Base-by-base conservation (phyloP, 1,139 yeast genomes). In the Pneumocystis carinii region DNA sequence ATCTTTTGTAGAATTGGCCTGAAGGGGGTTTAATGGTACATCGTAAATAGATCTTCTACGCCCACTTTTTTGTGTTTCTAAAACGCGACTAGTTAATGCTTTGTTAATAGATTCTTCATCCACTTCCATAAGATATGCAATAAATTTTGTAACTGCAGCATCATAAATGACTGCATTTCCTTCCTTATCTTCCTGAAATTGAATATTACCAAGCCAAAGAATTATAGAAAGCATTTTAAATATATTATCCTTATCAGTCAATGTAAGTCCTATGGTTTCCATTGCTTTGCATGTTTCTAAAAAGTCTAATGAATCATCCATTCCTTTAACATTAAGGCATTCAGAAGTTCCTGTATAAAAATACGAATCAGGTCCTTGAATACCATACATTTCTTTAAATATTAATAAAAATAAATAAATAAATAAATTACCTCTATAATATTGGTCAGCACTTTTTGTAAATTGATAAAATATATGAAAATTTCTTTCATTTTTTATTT, bases 401-500 rank as follows among this genome's bases (percentile, higher is more conserved):
- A 24, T 57, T 19, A 57, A 24, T 19, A 19, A 57, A 57, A 37
- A 29, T 14, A 27, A 37, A 19, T 3, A 27, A 27, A 29, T 19
- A 24, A 24, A 39, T 19, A 57, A 32, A 32, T 15, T 55, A 57
- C 59, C 59, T 72, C 95, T 85, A 72, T 92, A 90, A 66, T 81
- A 80, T 37, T 90, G 90, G 15, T 90, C 83, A 17, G 97, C 95
- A 67, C 88, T 88, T 72, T 92, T 94, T 19, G 97, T 87, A 73
- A 88, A 86, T 75, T 94, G 99, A 73, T 94, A 94, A 74, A 94
- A 94, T 65, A 94, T 94, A 74, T 94, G 99, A 77, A 92, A 94
- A 73, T 92, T 92, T 73, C 99, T 83, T 77, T 94, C 99, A 70
- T 87, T 85, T 68, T 83, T 79, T 70, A 90, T 88, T 74, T 94